Evolutionary conservation across 2,329 filamentous ascomycete species (phyloP), one percentile per base, ranked within the genome.

Genomic region (Diplodia sapinea): DNA sequence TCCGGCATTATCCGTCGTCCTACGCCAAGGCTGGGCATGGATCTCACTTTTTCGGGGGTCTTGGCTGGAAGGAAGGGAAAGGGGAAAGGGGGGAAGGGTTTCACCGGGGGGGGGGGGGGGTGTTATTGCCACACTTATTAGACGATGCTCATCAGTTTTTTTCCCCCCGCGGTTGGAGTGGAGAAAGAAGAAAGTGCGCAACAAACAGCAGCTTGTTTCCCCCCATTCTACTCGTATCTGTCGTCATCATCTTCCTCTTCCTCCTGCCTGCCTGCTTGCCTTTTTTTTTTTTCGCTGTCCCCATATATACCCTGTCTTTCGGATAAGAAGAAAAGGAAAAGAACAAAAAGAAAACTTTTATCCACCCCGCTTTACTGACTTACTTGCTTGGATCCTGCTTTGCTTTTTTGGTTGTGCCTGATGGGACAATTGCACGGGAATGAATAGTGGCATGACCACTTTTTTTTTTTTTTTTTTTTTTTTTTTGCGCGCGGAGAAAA

Each of bases 21-120:
- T 17, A 31, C 17, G 51, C 51, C 51, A 55, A 55, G 51, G 51
- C 51, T 55, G 29, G 51, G 51, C 51, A 17, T n/a, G 43, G 9
- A 20, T 20, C 20, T 55, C 8, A n/a, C 51, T 33, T 55, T 55
- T 6, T 29, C 12, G 23, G 17, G 17, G 7, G 50, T 23, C 50
- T 52, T 52, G 50, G 50, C 26, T 23, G 23, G 23, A 26, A 3
- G 20, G 13, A 31, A 29, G 13, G 43, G n/a, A 47, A 47, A n/a
- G 43, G 43, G 43, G 17, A 20, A n/a, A 47, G 43, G 43, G 33
- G 23, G 33, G 11, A 36, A 12, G 9, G 33, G 33, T 36, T 36
- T 36, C 11, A n/a, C 43, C 11, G 17, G 3, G 5, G 43, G 7
- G 43, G n/a, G 7, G 20, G 9, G n/a, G n/a, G n/a, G n/a, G n/a